Evolutionary conservation across 306 rosid genomes (phyloP).

Genomic region (Carpinus viminea): DNA sequence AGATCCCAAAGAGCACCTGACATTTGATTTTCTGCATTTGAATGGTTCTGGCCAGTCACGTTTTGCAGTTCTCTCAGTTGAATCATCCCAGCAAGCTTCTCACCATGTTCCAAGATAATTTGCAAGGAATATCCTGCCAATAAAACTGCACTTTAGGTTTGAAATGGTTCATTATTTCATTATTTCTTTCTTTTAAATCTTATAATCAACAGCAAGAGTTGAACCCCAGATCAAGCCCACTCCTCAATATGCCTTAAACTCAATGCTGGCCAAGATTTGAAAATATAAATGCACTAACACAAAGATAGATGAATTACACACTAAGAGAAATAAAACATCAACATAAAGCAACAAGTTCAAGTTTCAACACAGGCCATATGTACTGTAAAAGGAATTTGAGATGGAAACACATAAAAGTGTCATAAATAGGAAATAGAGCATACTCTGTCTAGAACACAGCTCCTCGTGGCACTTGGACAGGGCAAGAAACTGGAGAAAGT

Average conservation of each 20-base stretch:
- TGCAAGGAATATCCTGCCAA: constrained; percentile 80
- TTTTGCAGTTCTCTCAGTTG: constrained; percentile 90
- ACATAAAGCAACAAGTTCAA: constrained; percentile 9
- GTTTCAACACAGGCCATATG: constrained; percentile 14
- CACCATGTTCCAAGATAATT: constrained; percentile 91
- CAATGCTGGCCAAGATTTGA: neutral
- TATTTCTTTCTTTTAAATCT: neutral
- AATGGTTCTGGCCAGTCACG: constrained; percentile 69
- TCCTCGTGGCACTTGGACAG: constrained; percentile 95
- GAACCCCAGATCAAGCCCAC: constrained; percentile 19
- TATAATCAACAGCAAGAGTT: constrained; percentile 22
- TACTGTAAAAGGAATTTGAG: constrained; percentile 11
- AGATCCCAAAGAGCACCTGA: constrained; percentile 98
- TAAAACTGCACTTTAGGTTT: constrained; percentile 24
- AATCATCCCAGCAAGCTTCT: constrained; percentile 88
- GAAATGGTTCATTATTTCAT: constrained; percentile 4
- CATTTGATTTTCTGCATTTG: constrained; percentile 54
- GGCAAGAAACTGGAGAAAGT: constrained; percentile 93
- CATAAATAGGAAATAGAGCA: constrained; percentile 30
- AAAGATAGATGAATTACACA: neutral
- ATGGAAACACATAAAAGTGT: constrained; percentile 26
- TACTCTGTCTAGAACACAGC: constrained; percentile 93
- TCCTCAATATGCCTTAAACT: constrained; percentile 5
- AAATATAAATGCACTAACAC: constrained; percentile 1
- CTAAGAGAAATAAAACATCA: neutral